These are phyloP conservation scores for Desmodesmus armatus DNA, from an alignment of 139 green algal genomes.

Conservation along the genomic window DNA sequence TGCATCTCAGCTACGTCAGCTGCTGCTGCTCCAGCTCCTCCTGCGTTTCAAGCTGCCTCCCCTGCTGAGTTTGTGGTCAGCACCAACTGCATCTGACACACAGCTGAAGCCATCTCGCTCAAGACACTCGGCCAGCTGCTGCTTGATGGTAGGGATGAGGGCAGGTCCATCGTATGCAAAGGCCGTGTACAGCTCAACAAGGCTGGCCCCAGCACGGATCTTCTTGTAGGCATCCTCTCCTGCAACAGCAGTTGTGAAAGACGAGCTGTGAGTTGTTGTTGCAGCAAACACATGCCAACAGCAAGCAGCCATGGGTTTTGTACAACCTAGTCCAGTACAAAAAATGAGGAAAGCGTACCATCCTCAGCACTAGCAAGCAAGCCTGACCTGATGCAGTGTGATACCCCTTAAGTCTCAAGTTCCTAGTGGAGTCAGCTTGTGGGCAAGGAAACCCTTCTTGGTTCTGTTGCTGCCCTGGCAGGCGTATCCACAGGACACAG, in stretches of 20 bases:
- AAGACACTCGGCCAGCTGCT: constrained; percentile 81
- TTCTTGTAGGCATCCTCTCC: constrained; percentile 95
- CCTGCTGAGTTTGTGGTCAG: constrained; percentile 68
- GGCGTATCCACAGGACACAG: no score
- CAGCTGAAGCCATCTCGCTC: constrained; percentile 79
- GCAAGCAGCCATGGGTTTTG: not conserved
- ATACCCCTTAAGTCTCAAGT: no score
- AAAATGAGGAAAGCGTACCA: no score
- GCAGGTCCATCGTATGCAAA: constrained; percentile 92
- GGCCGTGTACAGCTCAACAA: constrained; percentile 97
- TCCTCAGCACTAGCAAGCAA: no score
- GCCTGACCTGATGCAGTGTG: no score
- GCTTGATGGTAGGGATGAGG: constrained; percentile 91
- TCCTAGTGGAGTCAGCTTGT: no score
- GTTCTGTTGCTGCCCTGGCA: no score
- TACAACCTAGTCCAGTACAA: no score
- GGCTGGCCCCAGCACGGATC: constrained; percentile 91
- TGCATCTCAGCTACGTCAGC: not conserved
- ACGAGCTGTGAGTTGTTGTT: no score
- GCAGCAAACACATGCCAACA: no score
- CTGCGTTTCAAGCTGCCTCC: not conserved
- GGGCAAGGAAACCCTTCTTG: no score
- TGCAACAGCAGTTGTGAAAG: no score
- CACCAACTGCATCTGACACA: constrained; percentile 88
- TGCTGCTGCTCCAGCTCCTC: not conserved